Evolutionary conservation across 768 basidiomycete genomes (phyloP), one percentile per base, ranked within the genome.

Genomic region (Kwoniella pini): DNA sequence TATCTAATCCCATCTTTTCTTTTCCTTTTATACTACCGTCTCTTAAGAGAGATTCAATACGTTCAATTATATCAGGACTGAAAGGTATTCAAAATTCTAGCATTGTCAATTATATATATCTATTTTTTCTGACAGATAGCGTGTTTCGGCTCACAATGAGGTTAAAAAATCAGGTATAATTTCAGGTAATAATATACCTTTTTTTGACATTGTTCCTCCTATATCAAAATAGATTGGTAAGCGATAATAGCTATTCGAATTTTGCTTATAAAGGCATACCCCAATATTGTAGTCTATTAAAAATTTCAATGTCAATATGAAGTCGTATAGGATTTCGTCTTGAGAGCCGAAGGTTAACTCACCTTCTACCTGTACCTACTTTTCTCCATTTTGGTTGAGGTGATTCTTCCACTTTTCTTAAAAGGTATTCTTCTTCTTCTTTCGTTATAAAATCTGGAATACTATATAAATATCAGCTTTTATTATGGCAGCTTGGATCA

Each of bases 371-470:
- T 65, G 88, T 88, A 3, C 83, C 80, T 11, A 90, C 81, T 12
- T 82, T 84, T 75, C 87, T 92, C 91, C 91, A 94, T 74, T 85
- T 88, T 26, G 85, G 86, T 68, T 84, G 85, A n/a, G 91, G 88
- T 1, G 86, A 84, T 66, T 89, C 89, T 39, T 79, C 72, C 62
- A 94, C 90, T 92, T 93, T 93, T 57, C 87, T 83, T 60, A 88
- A 79, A 36, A 94, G 79, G 74, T 88, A 88, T 38, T 81, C 80
- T 71, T 95, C 91, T 79, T 95, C 91, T 27, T 86, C 84, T 57
- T 71, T 77, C 78, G 85, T 72, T 40, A 79, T 81, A 75, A 92
- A 93, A 64, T 90, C 81, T 5, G 89, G 88, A 19, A 92, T 81
- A 78, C 93, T 92, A 62, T 45, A 63, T 10, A 2, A 21, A 19